These are phyloP conservation scores for Cladosporium sp. DNA, from an alignment of 2,329 filamentous ascomycete genomes.

Conservation along the genomic window DNA sequence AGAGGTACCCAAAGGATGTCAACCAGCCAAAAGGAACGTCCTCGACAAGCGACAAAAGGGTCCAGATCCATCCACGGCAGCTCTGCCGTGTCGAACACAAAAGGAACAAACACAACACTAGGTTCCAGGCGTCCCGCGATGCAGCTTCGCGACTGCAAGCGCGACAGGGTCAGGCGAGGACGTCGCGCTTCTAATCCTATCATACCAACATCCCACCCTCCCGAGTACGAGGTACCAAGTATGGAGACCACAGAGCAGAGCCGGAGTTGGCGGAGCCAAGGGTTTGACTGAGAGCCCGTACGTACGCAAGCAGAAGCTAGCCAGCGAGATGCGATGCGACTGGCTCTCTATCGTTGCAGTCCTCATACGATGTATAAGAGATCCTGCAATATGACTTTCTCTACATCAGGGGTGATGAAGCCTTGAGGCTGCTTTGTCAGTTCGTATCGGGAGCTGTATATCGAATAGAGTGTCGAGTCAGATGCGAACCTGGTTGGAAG, in stretches of 20 bases:
- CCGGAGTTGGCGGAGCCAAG: background rate
- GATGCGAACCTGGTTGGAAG: background rate
- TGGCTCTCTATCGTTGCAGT: background rate
- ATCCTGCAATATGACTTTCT: background rate
- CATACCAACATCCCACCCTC: conserved; percentile 1
- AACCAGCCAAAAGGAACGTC: background rate
- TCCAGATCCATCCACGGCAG: background rate
- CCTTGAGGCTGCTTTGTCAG: background rate
- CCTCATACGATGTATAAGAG: background rate
- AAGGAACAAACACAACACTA: background rate
- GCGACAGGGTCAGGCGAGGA: background rate
- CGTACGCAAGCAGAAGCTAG: background rate
- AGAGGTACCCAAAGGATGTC: background rate
- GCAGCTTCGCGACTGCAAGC: background rate
- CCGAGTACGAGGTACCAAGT: conserved; percentile 1
- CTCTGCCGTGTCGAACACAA: background rate
- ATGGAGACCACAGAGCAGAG: background rate
- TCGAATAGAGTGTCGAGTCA: background rate
- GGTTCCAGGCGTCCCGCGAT: background rate
- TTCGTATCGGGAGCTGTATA: background rate
- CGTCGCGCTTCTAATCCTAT: background rate
- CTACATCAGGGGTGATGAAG: background rate
- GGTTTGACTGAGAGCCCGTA: background rate
- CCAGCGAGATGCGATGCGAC: background rate
- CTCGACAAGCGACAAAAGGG: background rate